phyloP scores from a whole-genome alignment of 2,329 filamentous ascomycete genomes.

The Cladosporium sp. region DNA sequence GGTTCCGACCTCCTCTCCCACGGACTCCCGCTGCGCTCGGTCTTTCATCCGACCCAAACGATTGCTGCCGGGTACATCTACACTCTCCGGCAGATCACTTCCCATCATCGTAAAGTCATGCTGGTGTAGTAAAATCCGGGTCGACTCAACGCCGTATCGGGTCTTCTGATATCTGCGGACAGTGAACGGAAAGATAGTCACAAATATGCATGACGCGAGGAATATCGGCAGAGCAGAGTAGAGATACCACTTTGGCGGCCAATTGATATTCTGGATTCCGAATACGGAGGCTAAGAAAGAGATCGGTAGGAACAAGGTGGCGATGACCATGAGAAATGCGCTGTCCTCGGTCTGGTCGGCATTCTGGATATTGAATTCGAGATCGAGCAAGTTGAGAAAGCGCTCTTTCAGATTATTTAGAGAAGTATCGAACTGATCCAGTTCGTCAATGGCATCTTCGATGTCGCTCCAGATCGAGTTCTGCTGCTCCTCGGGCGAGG shows the following conservation, averaged over 20 bases:
- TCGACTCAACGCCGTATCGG: slow-evolving; percentile 31
- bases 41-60: slow-evolving; percentile 13
- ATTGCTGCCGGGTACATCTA: slow-evolving; percentile 25
- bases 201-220: slow-evolving; percentile 32
- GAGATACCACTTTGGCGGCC: slow-evolving; percentile 36
- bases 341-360: slow-evolving; percentile 38
- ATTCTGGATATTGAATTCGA: slow-evolving; percentile 43
- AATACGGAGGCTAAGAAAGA: slow-evolving; percentile 39
- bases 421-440: slow-evolving; percentile 38
- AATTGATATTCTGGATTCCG: slow-evolving; percentile 38
- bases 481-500: slow-evolving; percentile 32
- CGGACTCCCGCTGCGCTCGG: slow-evolving; percentile 13
- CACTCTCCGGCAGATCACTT: slow-evolving; percentile 35
- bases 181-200: slow-evolving; percentile 31
- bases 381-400: slow-evolving; percentile 41
- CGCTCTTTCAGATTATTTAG: slow-evolving; percentile 39
- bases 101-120: slow-evolving; percentile 39
- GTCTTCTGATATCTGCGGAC: slow-evolving; percentile 30
- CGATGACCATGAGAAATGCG: slow-evolving; percentile 37
- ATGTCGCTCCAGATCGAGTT: slow-evolving; percentile 39
- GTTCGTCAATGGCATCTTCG: slow-evolving; percentile 39
- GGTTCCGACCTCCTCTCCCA: slow-evolving; percentile 10
- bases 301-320: slow-evolving; percentile 39
- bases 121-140: slow-evolving; percentile 28
- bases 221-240: slow-evolving; percentile 38